These are phyloP conservation scores for Phyllosticta citriasiana DNA, from an alignment of 2,329 filamentous ascomycete species.

Conservation along the genomic window DNA sequence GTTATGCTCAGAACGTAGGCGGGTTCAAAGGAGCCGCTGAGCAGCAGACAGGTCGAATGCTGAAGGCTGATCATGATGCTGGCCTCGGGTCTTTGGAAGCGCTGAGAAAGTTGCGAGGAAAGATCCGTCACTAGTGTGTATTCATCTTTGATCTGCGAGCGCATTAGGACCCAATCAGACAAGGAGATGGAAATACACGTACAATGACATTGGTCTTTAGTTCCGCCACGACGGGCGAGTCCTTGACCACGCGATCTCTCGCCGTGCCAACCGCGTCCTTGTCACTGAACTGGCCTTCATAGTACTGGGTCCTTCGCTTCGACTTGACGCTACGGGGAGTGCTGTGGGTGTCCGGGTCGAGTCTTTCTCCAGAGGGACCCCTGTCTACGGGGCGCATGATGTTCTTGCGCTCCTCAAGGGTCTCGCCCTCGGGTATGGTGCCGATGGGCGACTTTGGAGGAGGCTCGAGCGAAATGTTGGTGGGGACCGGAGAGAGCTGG, in stretches of 20 bases:
- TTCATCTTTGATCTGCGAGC: conserved; percentile 60
- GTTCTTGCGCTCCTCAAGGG: conserved; percentile 11
- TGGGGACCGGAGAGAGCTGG: conserved; percentile 26
- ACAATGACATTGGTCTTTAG: conserved; percentile 43
- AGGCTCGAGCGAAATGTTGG: conserved; percentile 27
- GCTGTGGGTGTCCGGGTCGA: conserved; percentile 4
- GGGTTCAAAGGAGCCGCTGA: conserved; percentile 65
- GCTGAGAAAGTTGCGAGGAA: conserved; percentile 59
- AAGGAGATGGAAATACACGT: conserved; percentile 16
- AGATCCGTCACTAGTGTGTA: conserved; percentile 65
- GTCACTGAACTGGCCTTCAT: conserved; percentile 29
- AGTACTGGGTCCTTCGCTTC: conserved; percentile 27
- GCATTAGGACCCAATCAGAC: conserved; percentile 13
- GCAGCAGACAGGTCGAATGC: conserved; percentile 64
- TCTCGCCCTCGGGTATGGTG: conserved; percentile 14
- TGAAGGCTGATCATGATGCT: conserved; percentile 68
- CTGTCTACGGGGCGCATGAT: conserved; percentile 14
- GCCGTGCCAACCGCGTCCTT: conserved; percentile 25
- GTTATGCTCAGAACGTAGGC: conserved; percentile 70
- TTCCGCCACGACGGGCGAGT: conserved; percentile 39
- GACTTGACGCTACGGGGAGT: conserved; percentile 15
- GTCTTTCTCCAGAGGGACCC: conserved; percentile 16
- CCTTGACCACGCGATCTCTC: conserved; percentile 33
- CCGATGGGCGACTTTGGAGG: conserved; percentile 20
- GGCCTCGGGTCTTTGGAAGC: conserved; percentile 64